Conservation (phyloP, 148 eudicot species). For the Arbutus unedo region DNA sequence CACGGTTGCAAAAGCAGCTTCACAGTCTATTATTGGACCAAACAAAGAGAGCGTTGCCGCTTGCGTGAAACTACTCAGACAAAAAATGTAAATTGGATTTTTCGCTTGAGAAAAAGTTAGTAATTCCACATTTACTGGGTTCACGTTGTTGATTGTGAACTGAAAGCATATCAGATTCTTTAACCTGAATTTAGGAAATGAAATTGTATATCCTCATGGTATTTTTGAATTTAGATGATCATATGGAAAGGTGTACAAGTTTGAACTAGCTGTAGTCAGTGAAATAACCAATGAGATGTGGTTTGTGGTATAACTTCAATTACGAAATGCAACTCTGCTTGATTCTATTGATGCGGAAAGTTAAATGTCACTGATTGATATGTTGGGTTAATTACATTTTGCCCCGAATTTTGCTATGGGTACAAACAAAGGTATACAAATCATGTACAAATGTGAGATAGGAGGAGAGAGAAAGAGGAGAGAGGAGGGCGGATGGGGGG, state of each 20-base stretch:
- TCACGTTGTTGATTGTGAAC: not conserved
- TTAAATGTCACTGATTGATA: not conserved
- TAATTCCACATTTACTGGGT: not conserved
- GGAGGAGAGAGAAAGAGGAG: no score
- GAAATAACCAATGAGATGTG: not conserved
- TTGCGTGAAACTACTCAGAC: not conserved
- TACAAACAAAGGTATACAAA: no score
- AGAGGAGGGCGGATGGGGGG: no score
- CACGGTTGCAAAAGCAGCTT: conserved; percentile 46
- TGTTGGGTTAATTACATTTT: not conserved
- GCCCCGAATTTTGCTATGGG: no score
- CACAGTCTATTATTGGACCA: conserved; percentile 26
- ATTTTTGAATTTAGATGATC: not conserved
- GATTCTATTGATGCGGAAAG: not conserved
- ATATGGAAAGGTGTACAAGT: not conserved
- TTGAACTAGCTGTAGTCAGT: not conserved
- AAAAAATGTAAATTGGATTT: not conserved
- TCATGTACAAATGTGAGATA: no score
- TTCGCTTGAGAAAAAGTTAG: not conserved
- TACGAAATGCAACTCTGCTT: not conserved
- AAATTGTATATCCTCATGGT: not conserved
- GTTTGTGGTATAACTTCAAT: not conserved
- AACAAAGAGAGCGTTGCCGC: conserved; percentile 8
- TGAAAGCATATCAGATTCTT: not conserved
- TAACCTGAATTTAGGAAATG: not conserved